Percentiles rank a stretch among this genome's conserved stretches.
Evolutionary conservation across 2,329 filamentous ascomycete species (phyloP).

Genomic region (Fusarium sp.): DNA sequence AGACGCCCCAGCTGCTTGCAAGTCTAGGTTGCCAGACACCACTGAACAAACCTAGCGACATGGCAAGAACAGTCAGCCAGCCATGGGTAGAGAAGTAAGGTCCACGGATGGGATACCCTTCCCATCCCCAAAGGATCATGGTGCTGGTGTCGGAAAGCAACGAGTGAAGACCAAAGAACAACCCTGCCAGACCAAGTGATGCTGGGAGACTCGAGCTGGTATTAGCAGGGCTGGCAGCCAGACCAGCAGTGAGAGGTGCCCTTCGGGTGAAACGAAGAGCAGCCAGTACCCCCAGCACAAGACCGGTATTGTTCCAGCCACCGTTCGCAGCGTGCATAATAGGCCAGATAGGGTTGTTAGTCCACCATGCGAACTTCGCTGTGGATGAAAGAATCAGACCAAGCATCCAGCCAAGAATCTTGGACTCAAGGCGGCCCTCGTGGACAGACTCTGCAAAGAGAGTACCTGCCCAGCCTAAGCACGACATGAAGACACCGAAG

Average conservation of each 20-base stretch:
- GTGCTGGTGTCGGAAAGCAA: constrained; percentile 96
- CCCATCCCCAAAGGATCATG: constrained; percentile 99
- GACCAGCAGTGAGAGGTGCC: constrained; percentile 62
- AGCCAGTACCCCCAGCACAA: constrained; percentile 80
- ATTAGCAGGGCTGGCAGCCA: constrained; percentile 53
- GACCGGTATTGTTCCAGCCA: constrained; percentile 88
- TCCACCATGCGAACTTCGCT: constrained; percentile 91
- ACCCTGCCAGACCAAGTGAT: constrained; percentile 81
- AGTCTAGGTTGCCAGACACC: constrained; percentile 80
- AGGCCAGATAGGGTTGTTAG: constrained; percentile 97
- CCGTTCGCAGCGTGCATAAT: constrained; percentile 91
- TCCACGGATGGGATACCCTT: constrained; percentile 90
- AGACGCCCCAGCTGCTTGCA: constrained; percentile 82
- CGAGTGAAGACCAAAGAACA: constrained; percentile 92
- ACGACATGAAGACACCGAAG: constrained; percentile 83
- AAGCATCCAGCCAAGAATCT: constrained; percentile 82
- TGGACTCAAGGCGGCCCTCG: constrained; percentile 80
- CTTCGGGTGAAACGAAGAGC: constrained; percentile 80
- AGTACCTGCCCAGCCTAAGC: constrained; percentile 85
- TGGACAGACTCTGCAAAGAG: constrained; percentile 83
- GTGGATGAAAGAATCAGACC: constrained; percentile 88
- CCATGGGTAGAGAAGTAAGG: constrained; percentile 92
- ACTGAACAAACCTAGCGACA: constrained; percentile 83
- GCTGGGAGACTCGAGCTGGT: constrained; percentile 78
- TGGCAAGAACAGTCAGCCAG: constrained; percentile 85